These are phyloP conservation scores for Dendrocalamus sinicus DNA, from an alignment of 176 grass and related monocot genomes.

Conservation along the genomic window DNA sequence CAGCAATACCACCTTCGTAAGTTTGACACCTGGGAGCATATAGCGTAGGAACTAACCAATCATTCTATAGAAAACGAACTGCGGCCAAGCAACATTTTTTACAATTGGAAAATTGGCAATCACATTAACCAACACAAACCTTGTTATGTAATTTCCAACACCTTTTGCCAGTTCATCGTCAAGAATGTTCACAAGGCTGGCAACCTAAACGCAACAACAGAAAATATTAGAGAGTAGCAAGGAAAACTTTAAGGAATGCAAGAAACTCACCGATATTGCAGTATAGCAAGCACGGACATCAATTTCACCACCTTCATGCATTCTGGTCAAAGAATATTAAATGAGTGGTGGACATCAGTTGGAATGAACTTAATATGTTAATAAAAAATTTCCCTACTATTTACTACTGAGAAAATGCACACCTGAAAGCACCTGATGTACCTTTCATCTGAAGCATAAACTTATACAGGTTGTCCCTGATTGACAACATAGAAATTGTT, in stretches of 20 bases:
- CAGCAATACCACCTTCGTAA: conserved; percentile 97
- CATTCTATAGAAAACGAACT: conserved; percentile 36
- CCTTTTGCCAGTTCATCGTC: conserved; percentile 72
- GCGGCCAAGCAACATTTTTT: conserved; percentile 8
- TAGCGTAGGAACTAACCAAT: conserved; percentile 34
- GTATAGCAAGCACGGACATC: conserved; percentile 94
- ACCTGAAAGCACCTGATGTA: conserved; percentile 89
- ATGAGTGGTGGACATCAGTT: conserved; percentile 7
- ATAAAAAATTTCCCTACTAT: not conserved
- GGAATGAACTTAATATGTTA: conserved; percentile 7
- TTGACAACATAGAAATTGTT: conserved; percentile 44
- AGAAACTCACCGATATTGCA: conserved; percentile 74
- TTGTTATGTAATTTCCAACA: conserved; percentile 74
- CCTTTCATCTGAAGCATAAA: conserved; percentile 92
- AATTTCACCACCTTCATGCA: conserved; percentile 91
- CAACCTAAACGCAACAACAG: conserved; percentile 62
- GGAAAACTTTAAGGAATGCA: conserved; percentile 16
- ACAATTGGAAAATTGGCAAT: conserved; percentile 23
- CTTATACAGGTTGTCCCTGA: conserved; percentile 70
- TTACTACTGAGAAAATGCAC: conserved; percentile 24
- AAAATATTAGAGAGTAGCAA: conserved; percentile 42
- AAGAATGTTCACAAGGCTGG: conserved; percentile 91
- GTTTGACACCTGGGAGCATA: conserved; percentile 80
- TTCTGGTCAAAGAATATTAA: conserved; percentile 56
- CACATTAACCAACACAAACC: conserved; percentile 54